Conservation (phyloP, 1,139 yeast species). For the Saccharomycopsis hybrid region DNA sequence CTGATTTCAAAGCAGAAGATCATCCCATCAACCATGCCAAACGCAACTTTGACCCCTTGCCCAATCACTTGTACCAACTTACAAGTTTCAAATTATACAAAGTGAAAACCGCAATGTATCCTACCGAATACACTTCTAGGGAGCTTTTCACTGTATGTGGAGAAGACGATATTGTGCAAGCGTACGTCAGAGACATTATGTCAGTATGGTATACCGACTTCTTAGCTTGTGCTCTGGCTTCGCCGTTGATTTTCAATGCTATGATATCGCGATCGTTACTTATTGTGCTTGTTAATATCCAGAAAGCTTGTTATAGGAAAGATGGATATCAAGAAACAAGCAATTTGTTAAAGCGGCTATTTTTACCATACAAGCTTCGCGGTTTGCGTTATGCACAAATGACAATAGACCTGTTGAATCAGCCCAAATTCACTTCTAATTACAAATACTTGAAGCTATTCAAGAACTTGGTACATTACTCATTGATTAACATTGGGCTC, state of each 20-base stretch:
- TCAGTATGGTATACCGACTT: conserved; percentile 1
- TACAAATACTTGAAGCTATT: neutral
- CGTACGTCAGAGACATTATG: neutral
- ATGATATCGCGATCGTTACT: conserved; percentile 2
- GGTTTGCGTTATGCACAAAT: conserved; percentile 8
- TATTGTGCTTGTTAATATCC: conserved; percentile 8
- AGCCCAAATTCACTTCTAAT: neutral
- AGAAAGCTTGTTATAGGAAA: conserved; percentile 5
- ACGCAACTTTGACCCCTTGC: conserved; percentile 6
- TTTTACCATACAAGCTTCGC: neutral
- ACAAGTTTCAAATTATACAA: neutral
- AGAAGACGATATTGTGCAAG: conserved; percentile 4
- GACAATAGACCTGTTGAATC: conserved; percentile 5
- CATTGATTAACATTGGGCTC: conserved; percentile 9
- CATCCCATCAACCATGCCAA: conserved; percentile 8
- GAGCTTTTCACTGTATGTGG: conserved; percentile 9
- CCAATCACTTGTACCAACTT: conserved; percentile 9
- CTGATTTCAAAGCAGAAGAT: conserved; percentile 2
- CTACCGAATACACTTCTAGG: neutral
- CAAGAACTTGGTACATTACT: conserved; percentile 7
- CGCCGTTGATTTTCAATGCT: conserved; percentile 1
- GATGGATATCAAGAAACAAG: neutral
- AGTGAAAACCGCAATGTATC: neutral
- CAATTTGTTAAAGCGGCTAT: neutral
- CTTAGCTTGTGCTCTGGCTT: neutral